phyloP scores from a whole-genome alignment of 2,329 filamentous ascomycete species.

The Diaporthe batatas region DNA sequence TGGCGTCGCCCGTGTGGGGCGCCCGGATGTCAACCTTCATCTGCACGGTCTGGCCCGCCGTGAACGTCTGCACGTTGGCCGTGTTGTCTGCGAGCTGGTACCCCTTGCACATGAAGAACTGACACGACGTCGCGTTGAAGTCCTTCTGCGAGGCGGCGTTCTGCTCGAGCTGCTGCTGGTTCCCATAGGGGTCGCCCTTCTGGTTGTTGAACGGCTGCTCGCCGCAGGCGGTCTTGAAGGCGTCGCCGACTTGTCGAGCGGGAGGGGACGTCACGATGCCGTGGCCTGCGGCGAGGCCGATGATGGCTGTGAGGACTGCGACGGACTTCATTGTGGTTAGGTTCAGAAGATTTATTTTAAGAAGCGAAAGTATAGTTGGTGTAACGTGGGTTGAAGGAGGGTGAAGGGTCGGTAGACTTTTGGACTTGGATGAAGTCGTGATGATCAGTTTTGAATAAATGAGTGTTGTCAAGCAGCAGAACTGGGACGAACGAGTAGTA shows the following conservation, averaged over 20 bases:
- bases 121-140: slow-evolving; percentile 47
- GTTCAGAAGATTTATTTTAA: neutral
- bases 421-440: neutral
- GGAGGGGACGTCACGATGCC: slow-evolving; percentile 44
- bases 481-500: slow-evolving; percentile 15
- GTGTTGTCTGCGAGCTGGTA: slow-evolving; percentile 57
- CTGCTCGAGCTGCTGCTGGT: slow-evolving; percentile 40
- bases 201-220: slow-evolving; percentile 44
- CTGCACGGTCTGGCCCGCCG: slow-evolving; percentile 58
- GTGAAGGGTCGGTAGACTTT: neutral
- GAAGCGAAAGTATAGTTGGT: slow-evolving; percentile 13
- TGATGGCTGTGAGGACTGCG: slow-evolving; percentile 41
- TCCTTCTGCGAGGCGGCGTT: slow-evolving; percentile 31
- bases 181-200: slow-evolving; percentile 38
- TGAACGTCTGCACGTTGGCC: slow-evolving; percentile 53
- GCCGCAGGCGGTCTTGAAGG: slow-evolving; percentile 46
- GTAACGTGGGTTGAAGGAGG: neutral
- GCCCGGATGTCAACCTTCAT: slow-evolving; percentile 60
- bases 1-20: slow-evolving; percentile 61
- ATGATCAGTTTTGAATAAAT: slow-evolving; percentile 2
- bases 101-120: slow-evolving; percentile 57
- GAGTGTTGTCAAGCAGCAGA: neutral
- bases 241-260: slow-evolving; percentile 43
- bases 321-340: slow-evolving; percentile 36
- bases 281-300: slow-evolving; percentile 42